Conservation (phyloP, 106 monocot genomes). For the Platanthera guangdongensis region DNA sequence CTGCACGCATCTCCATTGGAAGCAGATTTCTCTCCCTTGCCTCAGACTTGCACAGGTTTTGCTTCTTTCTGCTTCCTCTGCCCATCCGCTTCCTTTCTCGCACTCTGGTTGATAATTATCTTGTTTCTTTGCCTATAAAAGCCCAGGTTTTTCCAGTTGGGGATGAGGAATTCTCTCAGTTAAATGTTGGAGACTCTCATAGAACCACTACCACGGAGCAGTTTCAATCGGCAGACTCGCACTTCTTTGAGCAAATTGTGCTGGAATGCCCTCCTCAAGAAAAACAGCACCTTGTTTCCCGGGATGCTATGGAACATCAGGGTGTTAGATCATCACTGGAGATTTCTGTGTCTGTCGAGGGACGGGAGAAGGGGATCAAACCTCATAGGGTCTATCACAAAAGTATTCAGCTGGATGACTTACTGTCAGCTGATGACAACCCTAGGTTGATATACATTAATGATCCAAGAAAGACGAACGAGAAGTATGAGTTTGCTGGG, state of each 20-base stretch:
- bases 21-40: conserved; percentile 15
- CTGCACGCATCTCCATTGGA: conserved; percentile 15
- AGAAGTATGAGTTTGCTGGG: conserved; percentile 83
- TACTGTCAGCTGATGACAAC: conserved; percentile 36
- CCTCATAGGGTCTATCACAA: conserved; percentile 47
- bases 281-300: conserved; percentile 18
- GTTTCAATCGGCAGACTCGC: conserved; percentile 28
- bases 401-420: conserved; percentile 66
- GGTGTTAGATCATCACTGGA: conserved; percentile 41
- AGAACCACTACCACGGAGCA: neutral
- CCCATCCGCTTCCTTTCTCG: conserved; percentile 22
- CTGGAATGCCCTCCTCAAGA: conserved; percentile 48
- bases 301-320: conserved; percentile 68
- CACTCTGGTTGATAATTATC: conserved; percentile 15
- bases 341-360: conserved; percentile 25
- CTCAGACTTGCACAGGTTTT: neutral
- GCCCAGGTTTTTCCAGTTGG: conserved; percentile 9
- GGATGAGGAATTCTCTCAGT: conserved; percentile 6
- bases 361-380: conserved; percentile 33
- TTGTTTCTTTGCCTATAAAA: conserved; percentile 19
- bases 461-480: conserved; percentile 82
- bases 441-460: conserved; percentile 80
- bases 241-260: conserved; percentile 23
- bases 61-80: conserved; percentile 19
- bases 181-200: conserved; percentile 11